phyloP scores from a whole-genome alignment of 495 filamentous ascomycete genomes.

The Neurospora sp. region DNA sequence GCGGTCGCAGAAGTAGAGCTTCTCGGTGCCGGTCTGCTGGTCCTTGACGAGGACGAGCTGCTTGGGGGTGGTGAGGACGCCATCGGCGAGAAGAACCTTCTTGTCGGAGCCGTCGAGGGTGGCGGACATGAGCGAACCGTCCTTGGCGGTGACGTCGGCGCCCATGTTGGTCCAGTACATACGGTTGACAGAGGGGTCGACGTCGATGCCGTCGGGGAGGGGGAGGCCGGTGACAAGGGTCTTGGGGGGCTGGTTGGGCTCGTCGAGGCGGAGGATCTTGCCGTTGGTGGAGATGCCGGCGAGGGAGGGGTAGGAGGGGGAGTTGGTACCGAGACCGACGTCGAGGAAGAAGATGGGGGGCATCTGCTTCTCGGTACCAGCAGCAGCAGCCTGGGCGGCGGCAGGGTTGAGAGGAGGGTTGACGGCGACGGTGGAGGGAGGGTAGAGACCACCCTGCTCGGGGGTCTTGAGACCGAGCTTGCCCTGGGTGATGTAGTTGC shows the following conservation, averaged over 20 bases:
- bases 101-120: conserved; percentile 34
- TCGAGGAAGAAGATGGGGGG: conserved; percentile 8
- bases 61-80: conserved; percentile 42
- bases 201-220: conserved; percentile 42
- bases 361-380: not conserved
- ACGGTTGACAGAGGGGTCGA: conserved; percentile 20
- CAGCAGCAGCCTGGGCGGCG: not conserved
- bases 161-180: conserved; percentile 52
- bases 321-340: conserved; percentile 9
- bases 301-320: not conserved
- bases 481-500: conserved; percentile 24
- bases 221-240: conserved; percentile 21
- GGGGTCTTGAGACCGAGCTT: conserved; percentile 16
- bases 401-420: not conserved
- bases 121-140: conserved; percentile 34
- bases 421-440: not conserved
- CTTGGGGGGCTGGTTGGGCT: not conserved
- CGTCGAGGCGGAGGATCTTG: conserved; percentile 7
- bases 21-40: not conserved
- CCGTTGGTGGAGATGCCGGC: not conserved
- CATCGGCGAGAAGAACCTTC: conserved; percentile 18
- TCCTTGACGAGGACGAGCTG: conserved; percentile 32
- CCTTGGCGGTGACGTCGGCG: conserved; percentile 11
- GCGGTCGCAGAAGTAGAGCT: conserved; percentile 45
- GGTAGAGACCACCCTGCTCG: conserved; percentile 2